Evolutionary conservation across 257 asterid species (phyloP).

Genomic region (Mentha longifolia): DNA sequence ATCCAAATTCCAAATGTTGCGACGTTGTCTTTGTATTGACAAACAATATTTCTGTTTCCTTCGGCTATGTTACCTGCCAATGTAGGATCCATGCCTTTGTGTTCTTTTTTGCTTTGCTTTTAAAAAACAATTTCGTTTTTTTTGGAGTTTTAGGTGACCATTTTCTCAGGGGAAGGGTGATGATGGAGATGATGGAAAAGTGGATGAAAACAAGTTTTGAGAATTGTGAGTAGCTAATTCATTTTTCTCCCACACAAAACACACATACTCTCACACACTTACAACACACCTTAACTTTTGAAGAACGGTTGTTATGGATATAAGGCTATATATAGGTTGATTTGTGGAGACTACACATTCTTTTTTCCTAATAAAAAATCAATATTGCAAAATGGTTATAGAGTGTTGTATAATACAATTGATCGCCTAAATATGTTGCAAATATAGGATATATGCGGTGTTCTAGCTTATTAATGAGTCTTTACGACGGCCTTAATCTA

Average conservation of each 20-base stretch:
- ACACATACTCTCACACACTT: slow-evolving; percentile 26
- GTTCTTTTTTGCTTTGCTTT: not conserved
- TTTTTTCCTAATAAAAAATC: too few relatives aligned
- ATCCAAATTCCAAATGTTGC: slow-evolving; percentile 54
- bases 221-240: not conserved
- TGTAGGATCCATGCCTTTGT: not conserved
- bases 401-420: too few relatives aligned
- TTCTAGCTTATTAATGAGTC: too few relatives aligned
- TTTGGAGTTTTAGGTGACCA: not conserved
- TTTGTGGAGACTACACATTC: not conserved
- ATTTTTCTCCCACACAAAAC: slow-evolving; percentile 33
- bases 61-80: slow-evolving; percentile 34
- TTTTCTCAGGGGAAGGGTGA: not conserved
- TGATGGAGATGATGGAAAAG: slow-evolving; percentile 11
- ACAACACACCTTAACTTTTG: slow-evolving; percentile 36
- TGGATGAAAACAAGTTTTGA: not conserved
- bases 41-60: slow-evolving; percentile 46
- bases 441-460: too few relatives aligned
- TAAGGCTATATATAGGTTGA: slow-evolving; percentile 15
- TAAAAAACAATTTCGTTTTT: too few relatives aligned
- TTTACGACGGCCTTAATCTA: too few relatives aligned
- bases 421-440: too few relatives aligned
- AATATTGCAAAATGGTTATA: too few relatives aligned
- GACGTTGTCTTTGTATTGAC: slow-evolving; percentile 53
- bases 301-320: slow-evolving; percentile 20